phyloP scores from a whole-genome alignment of 169 alveolate genomes.

The Eimeria praecox region DNA sequence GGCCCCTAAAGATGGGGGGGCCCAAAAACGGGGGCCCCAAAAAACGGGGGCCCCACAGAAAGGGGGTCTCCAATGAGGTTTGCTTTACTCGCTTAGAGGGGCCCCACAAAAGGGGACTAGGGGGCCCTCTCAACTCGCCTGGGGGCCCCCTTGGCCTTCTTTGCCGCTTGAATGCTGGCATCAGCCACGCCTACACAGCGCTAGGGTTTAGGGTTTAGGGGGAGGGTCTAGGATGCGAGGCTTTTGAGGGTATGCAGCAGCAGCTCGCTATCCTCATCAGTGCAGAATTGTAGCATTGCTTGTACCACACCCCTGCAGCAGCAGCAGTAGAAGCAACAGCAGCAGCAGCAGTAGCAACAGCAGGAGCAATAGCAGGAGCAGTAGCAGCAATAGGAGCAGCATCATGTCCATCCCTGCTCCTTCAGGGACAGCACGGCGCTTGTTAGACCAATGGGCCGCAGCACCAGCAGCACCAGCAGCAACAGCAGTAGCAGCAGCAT shows the following conservation, averaged over 20 bases:
- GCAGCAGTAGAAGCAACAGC: slow-evolving; percentile 23
- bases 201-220: not conserved
- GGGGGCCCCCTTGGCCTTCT: not conserved
- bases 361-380: not conserved
- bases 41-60: no score
- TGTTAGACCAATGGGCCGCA: not conserved
- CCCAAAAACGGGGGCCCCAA: no score
- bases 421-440: not conserved
- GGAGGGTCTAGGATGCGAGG: not conserved
- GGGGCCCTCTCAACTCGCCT: not conserved
- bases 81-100: not conserved
- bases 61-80: no score
- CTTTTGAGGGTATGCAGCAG: slow-evolving; percentile 4
- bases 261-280: not conserved
- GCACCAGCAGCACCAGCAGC: not conserved
- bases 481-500: not conserved
- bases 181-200: not conserved
- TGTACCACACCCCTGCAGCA: slow-evolving; percentile 41
- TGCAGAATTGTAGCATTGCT: not conserved
- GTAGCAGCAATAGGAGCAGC: not conserved
- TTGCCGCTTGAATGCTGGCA: not conserved
- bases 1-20: not conserved
- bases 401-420: not conserved
- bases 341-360: not conserved
- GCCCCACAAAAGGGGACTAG: not conserved